Evolutionary conservation across 2,329 filamentous ascomycete genomes (phyloP).

Genomic region (Penicillium occitanis): DNA sequence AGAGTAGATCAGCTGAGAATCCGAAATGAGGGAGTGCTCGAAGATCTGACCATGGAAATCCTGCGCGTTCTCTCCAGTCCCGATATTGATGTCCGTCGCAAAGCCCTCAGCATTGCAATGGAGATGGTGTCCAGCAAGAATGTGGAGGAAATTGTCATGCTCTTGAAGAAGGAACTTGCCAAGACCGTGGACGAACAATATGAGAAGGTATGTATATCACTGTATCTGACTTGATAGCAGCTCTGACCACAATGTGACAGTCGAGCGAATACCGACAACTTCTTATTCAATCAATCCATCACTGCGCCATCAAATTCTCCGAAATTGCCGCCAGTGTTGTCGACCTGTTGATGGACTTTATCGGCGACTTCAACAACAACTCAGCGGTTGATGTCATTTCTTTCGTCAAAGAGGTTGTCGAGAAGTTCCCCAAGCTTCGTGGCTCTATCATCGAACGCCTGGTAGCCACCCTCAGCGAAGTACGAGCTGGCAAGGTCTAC

Average conservation of each 20-base stretch:
- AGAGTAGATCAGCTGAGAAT: constrained; percentile 83
- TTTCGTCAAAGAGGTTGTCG: constrained; percentile 98
- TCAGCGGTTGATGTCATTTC: constrained; percentile 97
- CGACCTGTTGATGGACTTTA: constrained; percentile 97
- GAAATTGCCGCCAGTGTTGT: constrained; percentile 97
- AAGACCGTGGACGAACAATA: constrained; percentile 99
- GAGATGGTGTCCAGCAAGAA: constrained; percentile 99
- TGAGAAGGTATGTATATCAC: constrained; percentile 65
- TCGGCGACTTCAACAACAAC: constrained; percentile 95
- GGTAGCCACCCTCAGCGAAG: constrained; percentile 86
- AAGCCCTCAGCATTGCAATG: constrained; percentile 83
- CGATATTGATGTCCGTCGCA: constrained; percentile 91
- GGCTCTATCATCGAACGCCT: constrained; percentile 83
- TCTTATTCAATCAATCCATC: constrained; percentile 94
- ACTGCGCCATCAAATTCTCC: constrained; percentile 98
- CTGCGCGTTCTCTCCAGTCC: constrained; percentile 90
- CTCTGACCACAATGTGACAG: constrained; percentile 34
- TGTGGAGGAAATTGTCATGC: constrained; percentile 91
- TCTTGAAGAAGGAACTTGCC: constrained; percentile 94
- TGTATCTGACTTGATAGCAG: neutral
- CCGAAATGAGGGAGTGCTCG: constrained; percentile 85
- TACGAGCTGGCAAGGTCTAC: constrained; percentile 95
- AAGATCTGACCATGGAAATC: constrained; percentile 96
- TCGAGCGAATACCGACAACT: constrained; percentile 93
- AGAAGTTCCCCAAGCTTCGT: constrained; percentile 91